Evolutionary conservation across 371 early-diverging fungal species (phyloP), one percentile per base, ranked within the genome.

Genomic region (Nematocida parisii): DNA sequence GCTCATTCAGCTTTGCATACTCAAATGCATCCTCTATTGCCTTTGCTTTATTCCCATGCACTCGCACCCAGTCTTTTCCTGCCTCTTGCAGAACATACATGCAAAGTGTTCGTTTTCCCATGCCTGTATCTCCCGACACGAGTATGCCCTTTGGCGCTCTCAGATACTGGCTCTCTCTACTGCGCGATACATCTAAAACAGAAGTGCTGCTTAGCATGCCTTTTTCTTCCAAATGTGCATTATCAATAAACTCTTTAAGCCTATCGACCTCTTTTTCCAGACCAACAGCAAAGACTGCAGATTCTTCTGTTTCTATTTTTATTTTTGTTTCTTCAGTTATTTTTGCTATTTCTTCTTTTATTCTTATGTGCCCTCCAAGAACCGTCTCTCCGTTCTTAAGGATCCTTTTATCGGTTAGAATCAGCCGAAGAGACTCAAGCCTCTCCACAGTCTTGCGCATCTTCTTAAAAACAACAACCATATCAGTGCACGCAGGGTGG

Each of bases 1-100:
- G 80, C 80, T 77, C 70, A 45, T 77, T 77, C 7, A 77, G 47
- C 62, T 77, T 67, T 47, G 80, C 68, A 56, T 77, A 77, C 60
- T 56, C 80, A 66, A 67, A 77, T 39, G 80, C 54, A 47, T 67
- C 68, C 9, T 47, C 44, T 39, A 75, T 13, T 58, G 15, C 40
- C 45, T 61, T 42, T 13, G 68, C 42, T n/a, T 6, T 71, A 20
- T 58, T 40, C 39, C 24, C 57, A 7, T 47, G 54, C 40, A 56
- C 56, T 24, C 68, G 40, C 1, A 75, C 56, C 80, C 80, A 77
- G 11, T 77, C 80, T 22, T 46, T 27, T 5, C 80, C 80, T 1
- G 44, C n/a, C 33, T 61, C 52, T 22, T 57, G 75, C 60, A 77
- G 54, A 13, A 56, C 80, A 18, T 27, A 33, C 20, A 13, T 7